Percentiles rank a stretch among this genome's conserved stretches.
phyloP scores from a whole-genome alignment of 2,329 filamentous ascomycete genomes.

The Fusarium luffae region DNA sequence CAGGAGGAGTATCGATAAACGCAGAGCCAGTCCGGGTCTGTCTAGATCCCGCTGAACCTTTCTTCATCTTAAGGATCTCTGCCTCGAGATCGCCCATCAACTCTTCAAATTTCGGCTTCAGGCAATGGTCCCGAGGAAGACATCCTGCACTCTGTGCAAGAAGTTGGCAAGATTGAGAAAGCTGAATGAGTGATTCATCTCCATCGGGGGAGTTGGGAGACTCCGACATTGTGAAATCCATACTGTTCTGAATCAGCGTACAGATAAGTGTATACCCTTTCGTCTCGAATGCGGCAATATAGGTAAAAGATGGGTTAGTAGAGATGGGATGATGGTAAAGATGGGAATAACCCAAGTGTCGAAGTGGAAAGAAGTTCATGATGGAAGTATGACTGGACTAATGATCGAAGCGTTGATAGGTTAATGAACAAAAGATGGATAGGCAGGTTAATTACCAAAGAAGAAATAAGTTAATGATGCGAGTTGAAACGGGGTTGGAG shows the following conservation, averaged over 20 bases:
- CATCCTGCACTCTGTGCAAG: neutral
- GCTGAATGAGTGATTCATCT: neutral
- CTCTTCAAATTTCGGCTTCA: neutral
- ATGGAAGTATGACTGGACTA: rapidly evolving
- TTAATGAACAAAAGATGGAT: neutral
- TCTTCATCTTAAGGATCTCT: neutral
- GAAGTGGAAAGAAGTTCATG: neutral
- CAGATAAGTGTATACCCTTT: too few species aligned
- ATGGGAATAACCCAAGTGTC: neutral
- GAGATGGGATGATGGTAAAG: neutral
- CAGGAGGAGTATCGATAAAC: neutral
- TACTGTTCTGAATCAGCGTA: too few species aligned
- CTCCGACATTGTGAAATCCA: neutral
- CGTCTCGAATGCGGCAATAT: too few species aligned
- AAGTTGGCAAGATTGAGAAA: neutral
- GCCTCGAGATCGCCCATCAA: neutral
- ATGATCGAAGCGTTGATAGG: neutral
- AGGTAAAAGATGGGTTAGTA: neutral
- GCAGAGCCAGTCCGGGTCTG: rapidly evolving
- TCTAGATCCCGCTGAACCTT: neutral
- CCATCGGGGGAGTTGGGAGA: neutral
- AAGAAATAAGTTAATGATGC: neutral
- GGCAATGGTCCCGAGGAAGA: neutral
- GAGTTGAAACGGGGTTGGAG: neutral
- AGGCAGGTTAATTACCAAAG: neutral